Base-by-base conservation (phyloP, 176 grass and related monocot species). In the Stipa capillata region DNA sequence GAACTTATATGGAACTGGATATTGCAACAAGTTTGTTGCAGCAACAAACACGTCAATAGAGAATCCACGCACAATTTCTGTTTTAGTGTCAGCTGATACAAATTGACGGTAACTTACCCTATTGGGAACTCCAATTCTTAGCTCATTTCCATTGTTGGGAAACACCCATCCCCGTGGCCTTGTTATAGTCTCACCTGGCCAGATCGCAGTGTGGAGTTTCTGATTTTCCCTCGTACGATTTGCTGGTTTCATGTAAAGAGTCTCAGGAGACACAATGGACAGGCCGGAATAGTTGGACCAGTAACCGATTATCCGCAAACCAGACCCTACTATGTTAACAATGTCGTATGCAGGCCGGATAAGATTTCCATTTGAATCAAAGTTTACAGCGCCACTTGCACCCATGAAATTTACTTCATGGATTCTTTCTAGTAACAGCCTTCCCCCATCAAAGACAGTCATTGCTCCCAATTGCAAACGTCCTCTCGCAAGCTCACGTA, bases 41-140 rank as follows among this genome's bases (percentile, higher is more conserved):
- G 94, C 91, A 86, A 83, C 59, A 82, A 97, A 97, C 23, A 97
- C 91, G 88, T 97, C 94, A 65, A 97, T 88, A 72, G 91, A 97
- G 75, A 84, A 91, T 29, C 94, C 94, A 13, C 44, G 51, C 14
- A 94, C 74, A 3, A 33, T 82, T 54, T 57, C 89, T 27, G 85
- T 90, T 39, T 58, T 61, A 43, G 8, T 34, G 21, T 67, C 74
- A 61, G 17, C 33, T 39, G 89, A 84, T 18, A 94, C 85, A 61
- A 97, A 97, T 48, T 94, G 82, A 59, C 17, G 70, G 68, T 80
- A 94, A 84, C 91, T 90, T 42, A 82, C 94, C 52, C 94, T 91
- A 32, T 88, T 29, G 25, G 94, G 91, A 48, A 97, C 72, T 84
- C 84, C 94, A 79, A 94, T 97, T 76, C 41, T 91, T 28, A 97